Evolutionary conservation across 371 early-diverging fungal species (phyloP).

Genomic region (Haplosporangium sp.): DNA sequence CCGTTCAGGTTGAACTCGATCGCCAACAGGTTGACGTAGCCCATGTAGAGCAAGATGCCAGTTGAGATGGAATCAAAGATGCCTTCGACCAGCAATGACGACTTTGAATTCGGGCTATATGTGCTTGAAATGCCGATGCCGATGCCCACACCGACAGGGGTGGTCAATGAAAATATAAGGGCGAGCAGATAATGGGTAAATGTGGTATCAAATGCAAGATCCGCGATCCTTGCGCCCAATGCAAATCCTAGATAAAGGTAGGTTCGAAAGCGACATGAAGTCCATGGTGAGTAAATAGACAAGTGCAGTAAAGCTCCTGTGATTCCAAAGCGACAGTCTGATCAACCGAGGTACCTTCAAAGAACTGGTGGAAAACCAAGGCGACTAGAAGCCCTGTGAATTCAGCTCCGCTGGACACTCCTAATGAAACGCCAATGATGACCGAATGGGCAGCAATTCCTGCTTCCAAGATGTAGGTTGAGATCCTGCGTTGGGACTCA

Average conservation of each 20-base stretch:
- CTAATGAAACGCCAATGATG: conserved; percentile 87
- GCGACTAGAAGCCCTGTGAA: conserved; percentile 82
- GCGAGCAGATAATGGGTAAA: conserved; percentile 61
- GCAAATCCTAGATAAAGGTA: conserved; percentile 75
- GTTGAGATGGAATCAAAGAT: conserved; percentile 82
- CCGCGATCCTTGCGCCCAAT: conserved; percentile 78
- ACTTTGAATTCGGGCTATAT: conserved; percentile 65
- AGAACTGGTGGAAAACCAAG: conserved; percentile 87
- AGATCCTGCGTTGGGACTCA: conserved; percentile 37
- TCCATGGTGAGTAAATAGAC: too few species aligned
- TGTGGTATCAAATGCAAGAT: conserved; percentile 55
- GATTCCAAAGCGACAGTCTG: too few species aligned
- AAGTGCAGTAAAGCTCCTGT: too few species aligned
- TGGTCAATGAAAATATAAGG: conserved; percentile 63
- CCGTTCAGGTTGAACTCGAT: conserved; percentile 70
- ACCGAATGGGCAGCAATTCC: conserved; percentile 90
- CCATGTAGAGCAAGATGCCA: conserved; percentile 85
- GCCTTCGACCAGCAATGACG: conserved; percentile 74
- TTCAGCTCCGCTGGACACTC: conserved; percentile 68
- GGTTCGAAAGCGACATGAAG: too few species aligned
- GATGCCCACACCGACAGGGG: conserved; percentile 81
- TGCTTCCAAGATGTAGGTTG: conserved; percentile 75
- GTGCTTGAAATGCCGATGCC: conserved; percentile 73
- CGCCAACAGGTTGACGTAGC: conserved; percentile 76
- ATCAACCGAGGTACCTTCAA: conserved; percentile 71